A percentile compares a stretch with the other conserved stretches of the same genome.
Evolutionary conservation across 148 eudicot genomes (phyloP).

Genomic region (Arctostaphylos glauca): DNA sequence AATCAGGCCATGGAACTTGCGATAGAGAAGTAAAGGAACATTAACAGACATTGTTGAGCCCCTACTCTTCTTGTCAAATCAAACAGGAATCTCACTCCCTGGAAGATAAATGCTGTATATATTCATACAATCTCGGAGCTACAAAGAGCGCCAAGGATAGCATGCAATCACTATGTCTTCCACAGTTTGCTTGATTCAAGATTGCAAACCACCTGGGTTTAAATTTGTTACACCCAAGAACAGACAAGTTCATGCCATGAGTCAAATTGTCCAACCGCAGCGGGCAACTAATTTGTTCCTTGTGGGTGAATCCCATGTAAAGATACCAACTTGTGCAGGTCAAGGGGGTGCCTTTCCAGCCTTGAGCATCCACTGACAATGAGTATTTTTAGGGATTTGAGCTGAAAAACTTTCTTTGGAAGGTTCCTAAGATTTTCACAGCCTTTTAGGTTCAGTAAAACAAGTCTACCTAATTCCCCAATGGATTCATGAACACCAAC

Average conservation of each 20-base stretch:
- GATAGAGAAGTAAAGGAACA: neutral
- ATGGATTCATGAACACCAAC: conserved; percentile 12
- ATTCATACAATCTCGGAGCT: neutral
- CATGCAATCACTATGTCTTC: neutral
- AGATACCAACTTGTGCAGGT: conserved; percentile 2
- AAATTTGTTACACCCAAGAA: neutral
- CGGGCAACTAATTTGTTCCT: too few species aligned
- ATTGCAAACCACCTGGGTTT: neutral
- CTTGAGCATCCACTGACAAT: neutral
- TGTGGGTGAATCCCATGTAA: neutral
- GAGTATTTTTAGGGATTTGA: conserved; percentile 6
- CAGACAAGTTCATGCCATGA: neutral
- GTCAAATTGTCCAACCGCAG: neutral
- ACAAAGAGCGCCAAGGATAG: neutral
- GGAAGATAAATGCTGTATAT: neutral
- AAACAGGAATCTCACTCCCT: neutral
- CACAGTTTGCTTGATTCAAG: neutral
- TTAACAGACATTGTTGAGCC: neutral
- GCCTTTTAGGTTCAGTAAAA: conserved; percentile 7
- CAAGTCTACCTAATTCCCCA: conserved; percentile 12
- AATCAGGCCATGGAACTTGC: conserved; percentile 1
- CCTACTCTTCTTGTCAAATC: neutral
- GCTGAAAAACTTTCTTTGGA: neutral
- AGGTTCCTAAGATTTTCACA: conserved; percentile 11
- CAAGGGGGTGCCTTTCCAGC: neutral